Conservation (phyloP, 2,329 filamentous ascomycete species). For the Metarhizium guizhouense region DNA sequence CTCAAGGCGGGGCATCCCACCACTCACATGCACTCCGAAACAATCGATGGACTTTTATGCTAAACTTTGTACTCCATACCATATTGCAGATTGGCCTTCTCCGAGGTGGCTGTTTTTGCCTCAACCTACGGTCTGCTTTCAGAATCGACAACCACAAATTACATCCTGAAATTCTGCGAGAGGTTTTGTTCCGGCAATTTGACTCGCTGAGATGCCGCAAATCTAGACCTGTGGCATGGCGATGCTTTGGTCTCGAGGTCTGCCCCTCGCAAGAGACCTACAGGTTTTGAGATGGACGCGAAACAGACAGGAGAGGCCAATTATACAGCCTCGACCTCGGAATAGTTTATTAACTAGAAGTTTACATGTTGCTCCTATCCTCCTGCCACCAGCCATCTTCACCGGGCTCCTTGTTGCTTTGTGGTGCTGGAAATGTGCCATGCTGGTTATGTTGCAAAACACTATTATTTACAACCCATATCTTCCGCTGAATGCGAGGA, state of each 20-base stretch:
- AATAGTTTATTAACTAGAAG: slow-evolving; percentile 6
- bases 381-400: slow-evolving; percentile 62
- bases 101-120: too few species aligned
- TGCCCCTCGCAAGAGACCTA: background rate
- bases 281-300: background rate
- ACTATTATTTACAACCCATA: slow-evolving; percentile 77
- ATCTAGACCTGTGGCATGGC: background rate
- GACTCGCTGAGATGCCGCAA: background rate
- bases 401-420: slow-evolving; percentile 54
- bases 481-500: slow-evolving; percentile 60
- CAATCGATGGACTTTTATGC: too few species aligned
- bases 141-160: too few species aligned
- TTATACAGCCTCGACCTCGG: background rate
- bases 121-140: too few species aligned
- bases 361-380: slow-evolving; percentile 26
- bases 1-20: background rate
- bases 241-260: background rate
- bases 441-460: slow-evolving; percentile 72
- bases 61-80: too few species aligned
- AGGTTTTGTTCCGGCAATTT: background rate
- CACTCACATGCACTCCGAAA: too few species aligned
- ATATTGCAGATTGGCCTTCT: too few species aligned
- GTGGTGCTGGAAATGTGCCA: slow-evolving; percentile 59
- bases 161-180: background rate
- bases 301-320: background rate